Base-by-base conservation (phyloP, 2,329 filamentous ascomycete species). In the Monosporascus sp. region DNA sequence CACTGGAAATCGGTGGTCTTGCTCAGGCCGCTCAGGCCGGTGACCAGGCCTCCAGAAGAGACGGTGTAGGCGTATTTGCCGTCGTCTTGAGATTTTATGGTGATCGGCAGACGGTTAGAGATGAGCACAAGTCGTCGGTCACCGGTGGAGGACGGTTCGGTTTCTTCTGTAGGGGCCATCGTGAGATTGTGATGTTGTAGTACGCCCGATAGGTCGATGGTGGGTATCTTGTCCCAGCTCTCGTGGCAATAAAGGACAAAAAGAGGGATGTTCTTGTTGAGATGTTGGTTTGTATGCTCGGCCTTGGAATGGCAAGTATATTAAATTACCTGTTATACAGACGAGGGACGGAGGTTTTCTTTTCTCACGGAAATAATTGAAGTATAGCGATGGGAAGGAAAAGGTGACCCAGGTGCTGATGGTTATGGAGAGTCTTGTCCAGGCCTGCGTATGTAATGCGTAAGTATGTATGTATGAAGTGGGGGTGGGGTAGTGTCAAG, bases 1-100 rank as follows among this genome's bases (percentile, higher is more conserved):
- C 94, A 99, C 72, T 94, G 90, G 73, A 97, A 97, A 62, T 87
- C 93, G 26, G 91, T 96, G 34, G 90, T 88, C 74, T 97, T 97
- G 64, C 90, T 87, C 54, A 97, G 76, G 26, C 94, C 94, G 61
- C 90, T 96, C 56, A 99, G 79, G 20, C 94, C 94, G 49, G 91
- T 96, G 65, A 97, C 94, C 41, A 99, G 83, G 41, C 94, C 94
- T 54, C 94, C 94, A 2, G 94, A 97, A 47, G 93, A 97, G 90
- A 97, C 96, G 69, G 88, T 91, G 73, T 96, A 96, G 66, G 86
- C 83, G 76, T 96, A 99, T 70, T 88, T 87, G 65, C 91, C 92
- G 78, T 96, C 90, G 50, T 94, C 90, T 51, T 87, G 87, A 61
- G 90, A 87, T 76, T 97, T 97, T 76, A 97, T 96, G 59, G 93